Evolutionary conservation across 1,139 yeast species (phyloP).

Genomic region (Hyphopichia buzzinii): DNA sequence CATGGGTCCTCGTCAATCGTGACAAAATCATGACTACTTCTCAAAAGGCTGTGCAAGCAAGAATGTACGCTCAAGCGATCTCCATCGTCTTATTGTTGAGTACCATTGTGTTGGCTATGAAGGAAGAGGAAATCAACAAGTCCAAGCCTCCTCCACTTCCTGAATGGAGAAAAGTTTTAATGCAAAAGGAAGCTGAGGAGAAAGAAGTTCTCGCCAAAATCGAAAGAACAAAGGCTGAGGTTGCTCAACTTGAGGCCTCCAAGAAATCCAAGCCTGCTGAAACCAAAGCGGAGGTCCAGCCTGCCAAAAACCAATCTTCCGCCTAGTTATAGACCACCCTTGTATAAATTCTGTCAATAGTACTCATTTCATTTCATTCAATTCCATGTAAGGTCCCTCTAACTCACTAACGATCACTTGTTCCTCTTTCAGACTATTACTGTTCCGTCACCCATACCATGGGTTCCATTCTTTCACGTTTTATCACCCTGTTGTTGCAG

Average conservation of each 20-base stretch:
- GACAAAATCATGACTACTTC: conserved; percentile 76
- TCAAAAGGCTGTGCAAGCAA: conserved; percentile 88
- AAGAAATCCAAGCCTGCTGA: too few species aligned
- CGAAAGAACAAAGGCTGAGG: conserved; percentile 1
- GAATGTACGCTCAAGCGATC: conserved; percentile 90
- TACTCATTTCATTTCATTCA: too few species aligned
- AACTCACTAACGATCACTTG: too few species aligned
- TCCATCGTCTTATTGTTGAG: conserved; percentile 64
- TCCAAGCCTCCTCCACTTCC: conserved; percentile 36
- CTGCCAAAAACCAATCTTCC: too few species aligned
- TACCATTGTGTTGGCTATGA: conserved; percentile 60
- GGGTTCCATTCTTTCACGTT: too few species aligned
- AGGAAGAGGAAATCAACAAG: conserved; percentile 53
- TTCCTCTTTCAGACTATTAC: too few species aligned
- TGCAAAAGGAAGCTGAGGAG: conserved; percentile 26
- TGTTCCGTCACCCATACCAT: too few species aligned
- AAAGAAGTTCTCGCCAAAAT: conserved; percentile 6
- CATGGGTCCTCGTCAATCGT: conserved; percentile 73
- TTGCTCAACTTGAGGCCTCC: background rate
- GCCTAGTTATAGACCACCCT: too few species aligned
- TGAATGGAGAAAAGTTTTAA: conserved; percentile 35
- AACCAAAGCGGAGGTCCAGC: too few species aligned
- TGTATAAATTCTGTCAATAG: too few species aligned
- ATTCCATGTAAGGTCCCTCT: too few species aligned
- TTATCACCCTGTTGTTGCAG: too few species aligned